Evolutionary conservation across 192 early-diverging fungal species (phyloP).

Genomic region (Backusella psychrophila): DNA sequence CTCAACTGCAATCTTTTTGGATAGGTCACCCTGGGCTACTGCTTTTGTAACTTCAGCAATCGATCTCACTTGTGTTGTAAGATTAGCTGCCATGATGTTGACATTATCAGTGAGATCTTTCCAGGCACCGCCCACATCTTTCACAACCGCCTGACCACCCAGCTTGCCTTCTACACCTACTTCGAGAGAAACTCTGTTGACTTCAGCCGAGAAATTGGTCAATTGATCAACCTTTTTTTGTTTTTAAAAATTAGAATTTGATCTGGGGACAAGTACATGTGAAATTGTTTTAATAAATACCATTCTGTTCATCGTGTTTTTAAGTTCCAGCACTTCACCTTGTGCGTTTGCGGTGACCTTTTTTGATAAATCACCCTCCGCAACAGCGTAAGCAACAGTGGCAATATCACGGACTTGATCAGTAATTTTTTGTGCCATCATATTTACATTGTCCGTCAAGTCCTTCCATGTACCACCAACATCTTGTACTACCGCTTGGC

Average conservation of each 20-base stretch:
- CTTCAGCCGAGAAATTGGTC: slow-evolving; percentile 55
- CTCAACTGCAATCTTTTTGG: slow-evolving; percentile 52
- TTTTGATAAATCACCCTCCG: slow-evolving; percentile 49
- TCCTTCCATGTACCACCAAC: slow-evolving; percentile 59
- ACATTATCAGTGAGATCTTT: slow-evolving; percentile 52
- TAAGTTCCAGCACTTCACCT: slow-evolving; percentile 59
- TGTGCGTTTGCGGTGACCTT: slow-evolving; percentile 52
- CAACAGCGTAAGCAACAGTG: slow-evolving; percentile 52
- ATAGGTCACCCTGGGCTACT: slow-evolving; percentile 61
- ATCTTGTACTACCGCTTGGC: slow-evolving; percentile 55
- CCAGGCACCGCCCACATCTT: slow-evolving; percentile 43
- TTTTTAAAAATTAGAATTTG: neutral
- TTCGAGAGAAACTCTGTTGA: slow-evolving; percentile 67
- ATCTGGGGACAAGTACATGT: neutral
- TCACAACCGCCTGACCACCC: slow-evolving; percentile 59
- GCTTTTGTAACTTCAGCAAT: slow-evolving; percentile 64
- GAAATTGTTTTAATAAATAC: slow-evolving; percentile 12
- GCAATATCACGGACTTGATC: slow-evolving; percentile 58
- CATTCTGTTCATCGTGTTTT: slow-evolving; percentile 61
- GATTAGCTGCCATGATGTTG: slow-evolving; percentile 53
- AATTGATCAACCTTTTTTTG: slow-evolving; percentile 39
- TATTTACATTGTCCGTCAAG: slow-evolving; percentile 57
- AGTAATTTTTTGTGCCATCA: slow-evolving; percentile 58
- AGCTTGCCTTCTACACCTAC: slow-evolving; percentile 72
- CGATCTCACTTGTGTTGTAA: slow-evolving; percentile 60